Percentiles rank a stretch among this genome's conserved stretches.
Evolutionary conservation across 768 basidiomycete species (phyloP).

Genomic region (Panellus pusillus): DNA sequence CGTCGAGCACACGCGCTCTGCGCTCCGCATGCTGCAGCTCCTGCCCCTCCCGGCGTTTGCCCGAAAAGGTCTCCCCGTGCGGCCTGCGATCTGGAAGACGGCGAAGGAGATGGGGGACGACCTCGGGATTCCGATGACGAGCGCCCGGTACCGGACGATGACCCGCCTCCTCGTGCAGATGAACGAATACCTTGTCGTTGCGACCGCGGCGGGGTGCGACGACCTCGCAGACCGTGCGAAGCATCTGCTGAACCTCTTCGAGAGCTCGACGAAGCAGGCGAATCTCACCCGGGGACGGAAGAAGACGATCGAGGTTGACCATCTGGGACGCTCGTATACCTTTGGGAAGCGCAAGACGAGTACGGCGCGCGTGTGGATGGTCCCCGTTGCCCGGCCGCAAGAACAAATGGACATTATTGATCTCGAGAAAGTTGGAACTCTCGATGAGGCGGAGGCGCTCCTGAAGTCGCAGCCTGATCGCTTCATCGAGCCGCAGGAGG

Average conservation of each 20-base stretch:
- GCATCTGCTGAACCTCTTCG: conserved; percentile 60
- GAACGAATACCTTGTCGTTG: conserved; percentile 60
- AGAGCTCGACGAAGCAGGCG: conserved; percentile 59
- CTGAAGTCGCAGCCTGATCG: conserved; percentile 17
- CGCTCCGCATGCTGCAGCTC: conserved; percentile 65
- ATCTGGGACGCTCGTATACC: conserved; percentile 82
- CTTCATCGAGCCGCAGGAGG: conserved; percentile 22
- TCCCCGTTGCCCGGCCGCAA: conserved; percentile 43
- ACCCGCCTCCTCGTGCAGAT: conserved; percentile 64
- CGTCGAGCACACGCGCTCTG: conserved; percentile 52
- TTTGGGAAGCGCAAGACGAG: conserved; percentile 88
- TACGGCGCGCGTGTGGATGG: conserved; percentile 91
- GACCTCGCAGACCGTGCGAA: conserved; percentile 52
- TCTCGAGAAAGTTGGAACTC: conserved; percentile 27
- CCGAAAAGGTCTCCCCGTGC: conserved; percentile 53
- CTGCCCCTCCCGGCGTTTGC: conserved; percentile 78
- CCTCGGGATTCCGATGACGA: conserved; percentile 62
- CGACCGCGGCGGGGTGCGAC: conserved; percentile 55
- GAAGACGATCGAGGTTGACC: conserved; percentile 65
- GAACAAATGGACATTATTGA: conserved; percentile 20
- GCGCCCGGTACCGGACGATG: conserved; percentile 69
- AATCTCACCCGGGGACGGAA: conserved; percentile 49
- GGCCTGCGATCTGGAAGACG: conserved; percentile 69
- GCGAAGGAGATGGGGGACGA: conserved; percentile 56
- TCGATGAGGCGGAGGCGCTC: conserved; percentile 18